Evolutionary conservation across 768 basidiomycete species (phyloP), one percentile per base, ranked within the genome.

Genomic region (Tricholoma matsutake): DNA sequence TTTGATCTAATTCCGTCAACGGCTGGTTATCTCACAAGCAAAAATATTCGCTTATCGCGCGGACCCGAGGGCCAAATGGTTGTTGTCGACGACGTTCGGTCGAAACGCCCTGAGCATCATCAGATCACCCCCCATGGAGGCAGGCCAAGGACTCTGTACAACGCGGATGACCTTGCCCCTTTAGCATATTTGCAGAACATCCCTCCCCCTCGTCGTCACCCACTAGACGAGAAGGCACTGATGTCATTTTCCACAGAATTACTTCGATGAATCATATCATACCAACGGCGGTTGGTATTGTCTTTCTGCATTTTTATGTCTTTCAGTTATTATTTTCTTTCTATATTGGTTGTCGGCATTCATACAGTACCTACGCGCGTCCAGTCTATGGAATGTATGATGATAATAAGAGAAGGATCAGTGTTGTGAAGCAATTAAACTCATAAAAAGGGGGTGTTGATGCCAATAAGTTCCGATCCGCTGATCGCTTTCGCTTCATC

Each of bases 211-310:
- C 81, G 82, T 56, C 82, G 89, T 52, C 89, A 91, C 69, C 86
- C 87, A 2, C 70, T 87, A 57, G 89, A 91, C 68, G 87, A 90
- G 71, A 81, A 84, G 68, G 85, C 86, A 6, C 75, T 91, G 54
- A 87, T 87, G 79, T 82, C 83, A 1, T 83, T 87, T 63, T 72
- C 79, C 28, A 66, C 68, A 60, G 71, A 67, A 41, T 52, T 57
- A 20, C 51, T 53, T 18, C 29, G 51, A 53, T 31, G 14, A 51
- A 6, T 28, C 11, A 14, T 16, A 41, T 41, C 39, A 41, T 25
- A n/a, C n/a, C n/a, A n/a, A n/a, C n/a, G n/a, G n/a, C 22, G 2
- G 22, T 25, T 25, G 22, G 22, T 25, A 41, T 16, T 37, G 9
- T n/a, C 9, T 29, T 20, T 29, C 3, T 51, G 14, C 28, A 16